Evolutionary conservation across 225 moss, liverwort and hornwort species (phyloP).

Genomic region (Pseudoscleropodium purum): DNA sequence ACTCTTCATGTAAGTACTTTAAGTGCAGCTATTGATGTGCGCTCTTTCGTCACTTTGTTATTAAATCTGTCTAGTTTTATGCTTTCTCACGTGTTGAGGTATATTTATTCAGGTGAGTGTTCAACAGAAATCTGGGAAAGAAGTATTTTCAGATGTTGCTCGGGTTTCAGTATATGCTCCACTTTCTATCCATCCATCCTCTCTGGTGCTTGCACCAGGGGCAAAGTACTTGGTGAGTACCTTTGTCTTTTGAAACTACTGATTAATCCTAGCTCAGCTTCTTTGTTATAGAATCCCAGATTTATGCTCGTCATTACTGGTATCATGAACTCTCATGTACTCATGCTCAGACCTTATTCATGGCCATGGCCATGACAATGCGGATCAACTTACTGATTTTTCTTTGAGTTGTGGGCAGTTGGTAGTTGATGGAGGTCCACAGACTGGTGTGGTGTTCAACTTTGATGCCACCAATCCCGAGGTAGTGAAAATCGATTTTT

Average conservation of each 20-base stretch:
- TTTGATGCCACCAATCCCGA: constrained; percentile 55
- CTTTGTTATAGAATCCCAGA: background rate
- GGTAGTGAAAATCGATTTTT: constrained; percentile 50
- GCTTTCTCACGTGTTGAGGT: constrained; percentile 3
- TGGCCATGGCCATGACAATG: background rate
- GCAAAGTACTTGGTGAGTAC: constrained; percentile 61
- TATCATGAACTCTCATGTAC: background rate
- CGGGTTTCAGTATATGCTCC: constrained; percentile 81
- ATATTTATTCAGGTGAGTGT: constrained; percentile 55
- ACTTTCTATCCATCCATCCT: constrained; percentile 75
- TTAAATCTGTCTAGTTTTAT: background rate
- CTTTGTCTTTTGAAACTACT: background rate
- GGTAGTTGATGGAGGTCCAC: constrained; percentile 74
- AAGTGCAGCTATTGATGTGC: background rate
- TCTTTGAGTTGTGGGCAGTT: constrained; percentile 35
- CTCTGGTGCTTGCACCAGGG: constrained; percentile 77
- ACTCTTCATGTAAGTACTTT: constrained; percentile 60
- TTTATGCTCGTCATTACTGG: background rate
- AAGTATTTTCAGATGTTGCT: constrained; percentile 76
- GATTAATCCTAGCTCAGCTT: background rate
- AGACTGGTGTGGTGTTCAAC: constrained; percentile 64
- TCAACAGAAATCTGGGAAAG: constrained; percentile 62
- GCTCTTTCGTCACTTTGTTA: background rate
- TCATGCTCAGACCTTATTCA: background rate
- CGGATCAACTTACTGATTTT: background rate